Percentiles rank a stretch among this genome's conserved stretches.
These are phyloP conservation scores for Calocybe indica DNA, from an alignment of 768 basidiomycete species.

Conservation along the genomic window DNA sequence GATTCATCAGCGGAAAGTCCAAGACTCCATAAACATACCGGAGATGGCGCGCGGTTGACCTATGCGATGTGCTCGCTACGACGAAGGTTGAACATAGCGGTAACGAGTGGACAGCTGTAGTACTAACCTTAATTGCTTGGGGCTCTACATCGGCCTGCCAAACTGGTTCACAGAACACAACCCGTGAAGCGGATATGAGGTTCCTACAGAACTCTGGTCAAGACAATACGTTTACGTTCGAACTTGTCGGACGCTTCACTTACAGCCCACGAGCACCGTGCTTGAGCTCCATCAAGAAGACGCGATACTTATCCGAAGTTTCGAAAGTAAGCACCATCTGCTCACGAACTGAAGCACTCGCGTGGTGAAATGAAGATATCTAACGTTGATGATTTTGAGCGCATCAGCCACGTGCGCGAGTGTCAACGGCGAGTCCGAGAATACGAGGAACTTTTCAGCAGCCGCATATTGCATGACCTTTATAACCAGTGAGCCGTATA, in stretches of 20 bases:
- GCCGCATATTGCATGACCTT: conserved; percentile 49
- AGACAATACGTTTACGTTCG: neutral
- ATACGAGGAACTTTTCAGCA: conserved; percentile 73
- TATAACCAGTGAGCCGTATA: neutral
- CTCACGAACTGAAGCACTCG: conserved; percentile 45
- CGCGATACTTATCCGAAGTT: conserved; percentile 67
- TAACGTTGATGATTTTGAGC: conserved; percentile 55
- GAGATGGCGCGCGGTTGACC: conserved; percentile 70
- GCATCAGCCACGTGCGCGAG: conserved; percentile 69
- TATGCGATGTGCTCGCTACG: conserved; percentile 77
- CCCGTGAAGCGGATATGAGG: conserved; percentile 77
- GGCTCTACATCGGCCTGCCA: conserved; percentile 90
- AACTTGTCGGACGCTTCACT: conserved; percentile 21
- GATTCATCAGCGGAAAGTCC: neutral
- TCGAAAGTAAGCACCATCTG: conserved; percentile 74
- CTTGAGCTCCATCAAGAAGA: conserved; percentile 81
- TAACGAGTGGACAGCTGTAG: conserved; percentile 1
- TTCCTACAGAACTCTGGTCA: conserved; percentile 45
- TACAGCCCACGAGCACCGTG: conserved; percentile 88
- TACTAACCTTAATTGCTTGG: conserved; percentile 74
- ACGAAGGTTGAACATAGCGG: conserved; percentile 15
- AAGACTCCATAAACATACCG: conserved; percentile 39
- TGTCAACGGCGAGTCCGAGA: conserved; percentile 66
- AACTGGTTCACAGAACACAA: conserved; percentile 89
- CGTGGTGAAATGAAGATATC: conserved; percentile 61